These are phyloP conservation scores for Sphaerobolus stellatus DNA, from an alignment of 1,284 basidiomycete genomes.

Conservation along the genomic window DNA sequence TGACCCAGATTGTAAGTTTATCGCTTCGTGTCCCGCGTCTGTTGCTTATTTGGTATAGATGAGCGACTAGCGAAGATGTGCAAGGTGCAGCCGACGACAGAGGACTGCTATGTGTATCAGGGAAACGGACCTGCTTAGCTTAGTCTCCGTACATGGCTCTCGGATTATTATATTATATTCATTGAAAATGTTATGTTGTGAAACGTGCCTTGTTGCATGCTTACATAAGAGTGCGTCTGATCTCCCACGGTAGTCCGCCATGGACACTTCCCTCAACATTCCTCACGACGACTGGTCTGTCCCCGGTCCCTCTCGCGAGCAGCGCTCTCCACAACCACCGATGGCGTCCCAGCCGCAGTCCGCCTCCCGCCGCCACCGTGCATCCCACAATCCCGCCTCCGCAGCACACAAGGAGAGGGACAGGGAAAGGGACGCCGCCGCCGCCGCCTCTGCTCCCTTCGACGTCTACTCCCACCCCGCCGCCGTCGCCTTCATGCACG, in stretches of 20 bases:
- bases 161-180: too few relatives aligned
- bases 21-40: neutral
- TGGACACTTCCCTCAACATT: slow-evolving; percentile 8
- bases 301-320: slow-evolving; percentile 8
- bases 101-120: slow-evolving; percentile 66
- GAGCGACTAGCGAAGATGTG: slow-evolving; percentile 58
- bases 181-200: too few relatives aligned
- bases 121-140: slow-evolving; percentile 13
- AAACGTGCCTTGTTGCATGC: too few relatives aligned
- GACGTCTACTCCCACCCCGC: slow-evolving; percentile 86
- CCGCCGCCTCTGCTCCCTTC: slow-evolving; percentile 49
- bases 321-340: neutral
- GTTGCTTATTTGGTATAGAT: slow-evolving; percentile 44
- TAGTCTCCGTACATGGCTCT: too few relatives aligned
- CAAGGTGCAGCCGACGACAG: slow-evolving; percentile 56
- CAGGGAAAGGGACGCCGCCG: neutral
- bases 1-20: slow-evolving; percentile 67
- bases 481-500: slow-evolving; percentile 79
- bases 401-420: slow-evolving; percentile 30
- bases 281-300: slow-evolving; percentile 10
- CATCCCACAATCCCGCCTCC: slow-evolving; percentile 22
- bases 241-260: too few relatives aligned
- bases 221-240: too few relatives aligned
- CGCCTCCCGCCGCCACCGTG: slow-evolving; percentile 13
- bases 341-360: neutral